These are phyloP conservation scores for Cyclanthera cordifolia DNA, from an alignment of 306 rosid genomes.

Conservation along the genomic window DNA sequence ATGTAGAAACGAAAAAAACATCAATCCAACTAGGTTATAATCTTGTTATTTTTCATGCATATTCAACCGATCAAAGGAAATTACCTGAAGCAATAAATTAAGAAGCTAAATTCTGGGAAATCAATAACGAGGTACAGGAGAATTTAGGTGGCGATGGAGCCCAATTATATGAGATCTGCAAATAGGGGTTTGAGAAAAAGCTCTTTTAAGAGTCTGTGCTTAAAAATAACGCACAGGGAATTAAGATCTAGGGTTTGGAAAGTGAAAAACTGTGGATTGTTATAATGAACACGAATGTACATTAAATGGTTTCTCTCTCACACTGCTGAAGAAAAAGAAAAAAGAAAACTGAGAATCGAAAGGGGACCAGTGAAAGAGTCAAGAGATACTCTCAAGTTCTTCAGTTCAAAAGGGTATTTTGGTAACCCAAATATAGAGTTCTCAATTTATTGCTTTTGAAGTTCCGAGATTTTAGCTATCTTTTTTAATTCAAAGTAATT, in stretches of 20 bases:
- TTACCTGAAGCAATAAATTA: not conserved
- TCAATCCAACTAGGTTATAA: constrained; percentile 8
- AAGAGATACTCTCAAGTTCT: constrained; percentile 22
- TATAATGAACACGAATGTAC: constrained; percentile 35
- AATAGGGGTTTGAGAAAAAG: constrained; percentile 9
- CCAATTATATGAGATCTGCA: constrained; percentile 12
- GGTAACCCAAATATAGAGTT: not conserved
- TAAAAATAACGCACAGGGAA: constrained; percentile 1
- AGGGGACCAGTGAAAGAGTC: constrained; percentile 22
- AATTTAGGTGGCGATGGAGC: not conserved
- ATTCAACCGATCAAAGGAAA: not conserved
- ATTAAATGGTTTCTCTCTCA: constrained; percentile 26
- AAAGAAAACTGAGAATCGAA: constrained; percentile 1
- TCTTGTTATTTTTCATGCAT: not conserved
- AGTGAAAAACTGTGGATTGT: constrained; percentile 20
- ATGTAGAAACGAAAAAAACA: constrained; percentile 14
- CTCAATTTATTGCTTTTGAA: not conserved
- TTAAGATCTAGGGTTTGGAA: constrained; percentile 63
- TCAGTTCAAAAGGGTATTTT: constrained; percentile 1
- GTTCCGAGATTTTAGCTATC: not conserved
- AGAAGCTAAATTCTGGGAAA: not conserved
- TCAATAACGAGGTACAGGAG: not conserved
- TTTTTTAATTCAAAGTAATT: not conserved
- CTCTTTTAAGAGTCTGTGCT: constrained; percentile 3
- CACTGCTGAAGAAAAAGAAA: not conserved